Conservation (phyloP, 2,329 filamentous ascomycete species). For the Fusarium sp. region DNA sequence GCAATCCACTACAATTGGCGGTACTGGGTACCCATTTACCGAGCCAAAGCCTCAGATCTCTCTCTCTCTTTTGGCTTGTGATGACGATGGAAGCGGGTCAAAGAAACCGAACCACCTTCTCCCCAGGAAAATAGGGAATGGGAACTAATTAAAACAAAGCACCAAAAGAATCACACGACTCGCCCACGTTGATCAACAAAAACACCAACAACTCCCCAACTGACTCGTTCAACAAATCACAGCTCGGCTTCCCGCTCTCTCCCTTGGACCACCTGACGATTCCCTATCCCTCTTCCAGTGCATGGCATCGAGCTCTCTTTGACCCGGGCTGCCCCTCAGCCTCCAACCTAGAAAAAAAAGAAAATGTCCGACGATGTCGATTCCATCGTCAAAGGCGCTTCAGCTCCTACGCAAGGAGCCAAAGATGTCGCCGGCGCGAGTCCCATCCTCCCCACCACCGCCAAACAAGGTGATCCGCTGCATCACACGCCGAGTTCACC, state of each 20-base stretch:
- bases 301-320: conserved; percentile 38
- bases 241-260: background rate
- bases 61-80: conserved; percentile 27
- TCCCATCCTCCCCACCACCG: conserved; percentile 55
- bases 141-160: background rate
- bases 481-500: conserved; percentile 87
- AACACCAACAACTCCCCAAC: background rate
- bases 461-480: conserved; percentile 73
- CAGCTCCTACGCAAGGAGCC: conserved; percentile 67
- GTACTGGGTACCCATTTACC: background rate
- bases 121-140: conserved; percentile 12
- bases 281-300: background rate
- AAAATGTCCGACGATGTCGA: conserved; percentile 76
- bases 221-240: conserved; percentile 4
- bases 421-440: conserved; percentile 52
- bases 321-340: conserved; percentile 39
- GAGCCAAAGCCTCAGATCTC: background rate
- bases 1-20: conserved; percentile 39
- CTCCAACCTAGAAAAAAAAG: background rate
- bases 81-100: conserved; percentile 32
- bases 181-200: conserved; percentile 24
- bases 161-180: conserved; percentile 17
- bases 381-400: conserved; percentile 91
- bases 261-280: conserved; percentile 15
- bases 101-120: conserved; percentile 23